Conservation (phyloP, 164 flowering plant genomes). For the Vitis riparia region DNA sequence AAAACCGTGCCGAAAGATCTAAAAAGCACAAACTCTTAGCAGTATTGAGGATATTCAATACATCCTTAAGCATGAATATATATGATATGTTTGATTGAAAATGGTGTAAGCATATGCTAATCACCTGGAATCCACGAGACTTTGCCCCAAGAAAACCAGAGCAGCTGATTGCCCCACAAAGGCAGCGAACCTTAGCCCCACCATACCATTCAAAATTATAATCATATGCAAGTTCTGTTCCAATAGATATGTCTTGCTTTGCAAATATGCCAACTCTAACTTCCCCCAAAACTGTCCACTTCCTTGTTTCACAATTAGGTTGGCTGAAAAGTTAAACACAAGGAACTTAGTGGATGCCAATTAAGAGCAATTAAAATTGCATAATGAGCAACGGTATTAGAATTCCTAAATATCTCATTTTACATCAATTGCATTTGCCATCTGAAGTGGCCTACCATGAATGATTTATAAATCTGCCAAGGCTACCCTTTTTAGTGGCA, state of each 20-base stretch:
- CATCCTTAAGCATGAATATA: too few species aligned
- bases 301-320: constrained; percentile 97
- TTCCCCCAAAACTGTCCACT: constrained; percentile 93
- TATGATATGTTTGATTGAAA: too few species aligned
- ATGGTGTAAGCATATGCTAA: background rate
- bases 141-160: constrained; percentile 98
- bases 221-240: constrained; percentile 80
- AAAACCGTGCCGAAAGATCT: too few species aligned
- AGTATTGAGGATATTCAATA: too few species aligned
- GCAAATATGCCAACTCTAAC: constrained; percentile 95
- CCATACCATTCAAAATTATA: constrained; percentile 99
- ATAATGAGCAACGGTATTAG: background rate
- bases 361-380: background rate
- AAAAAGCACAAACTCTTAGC: too few species aligned
- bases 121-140: constrained; percentile 95
- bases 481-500: constrained; percentile 94
- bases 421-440: background rate
- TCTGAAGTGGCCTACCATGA: constrained; percentile 72
- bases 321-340: constrained; percentile 51
- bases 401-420: background rate
- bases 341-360: constrained; percentile 15
- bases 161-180: constrained; percentile 84
- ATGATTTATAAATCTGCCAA: constrained; percentile 93
- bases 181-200: constrained; percentile 96
- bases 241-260: constrained; percentile 68